Percentiles rank a stretch among this genome's conserved stretches.
These are phyloP conservation scores for Mycena capillaripes DNA, from an alignment of 768 basidiomycete genomes.

Conservation along the genomic window DNA sequence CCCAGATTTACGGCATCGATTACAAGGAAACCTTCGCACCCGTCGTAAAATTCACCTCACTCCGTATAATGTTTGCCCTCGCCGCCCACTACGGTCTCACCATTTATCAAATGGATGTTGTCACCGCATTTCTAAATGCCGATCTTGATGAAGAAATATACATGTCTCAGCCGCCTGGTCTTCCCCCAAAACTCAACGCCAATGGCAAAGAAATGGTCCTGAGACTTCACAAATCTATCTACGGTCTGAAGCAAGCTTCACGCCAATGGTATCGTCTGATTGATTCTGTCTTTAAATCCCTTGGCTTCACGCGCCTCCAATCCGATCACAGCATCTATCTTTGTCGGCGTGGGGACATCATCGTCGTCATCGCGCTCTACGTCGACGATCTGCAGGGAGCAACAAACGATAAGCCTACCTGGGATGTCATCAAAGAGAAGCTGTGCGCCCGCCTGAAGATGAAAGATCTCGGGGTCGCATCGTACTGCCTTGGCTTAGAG, in stretches of 20 bases:
- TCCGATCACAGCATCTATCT: conserved; percentile 18
- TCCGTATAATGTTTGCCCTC: background rate
- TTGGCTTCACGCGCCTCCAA: background rate
- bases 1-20: no score
- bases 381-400: conserved; percentile 8
- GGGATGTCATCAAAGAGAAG: background rate
- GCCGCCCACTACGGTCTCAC: background rate
- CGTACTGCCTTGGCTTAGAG: background rate
- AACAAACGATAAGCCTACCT: background rate
- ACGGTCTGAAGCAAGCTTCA: conserved; percentile 13
- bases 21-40: no score
- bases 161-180: conserved; percentile 16
- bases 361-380: background rate
- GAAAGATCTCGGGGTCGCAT: conserved; percentile 4
- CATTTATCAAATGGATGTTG: conserved; percentile 11
- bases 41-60: no score
- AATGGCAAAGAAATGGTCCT: conserved; percentile 4
- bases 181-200: conserved; percentile 1
- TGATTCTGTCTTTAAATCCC: background rate
- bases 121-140: conserved; percentile 11
- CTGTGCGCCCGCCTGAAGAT: background rate
- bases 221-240: conserved; percentile 4
- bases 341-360: background rate
- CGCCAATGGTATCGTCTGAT: conserved; percentile 3
- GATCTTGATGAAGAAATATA: conserved; percentile 14